These are phyloP conservation scores for Xylariaceae sp. DNA, from an alignment of 2,329 filamentous ascomycete species.

Conservation along the genomic window DNA sequence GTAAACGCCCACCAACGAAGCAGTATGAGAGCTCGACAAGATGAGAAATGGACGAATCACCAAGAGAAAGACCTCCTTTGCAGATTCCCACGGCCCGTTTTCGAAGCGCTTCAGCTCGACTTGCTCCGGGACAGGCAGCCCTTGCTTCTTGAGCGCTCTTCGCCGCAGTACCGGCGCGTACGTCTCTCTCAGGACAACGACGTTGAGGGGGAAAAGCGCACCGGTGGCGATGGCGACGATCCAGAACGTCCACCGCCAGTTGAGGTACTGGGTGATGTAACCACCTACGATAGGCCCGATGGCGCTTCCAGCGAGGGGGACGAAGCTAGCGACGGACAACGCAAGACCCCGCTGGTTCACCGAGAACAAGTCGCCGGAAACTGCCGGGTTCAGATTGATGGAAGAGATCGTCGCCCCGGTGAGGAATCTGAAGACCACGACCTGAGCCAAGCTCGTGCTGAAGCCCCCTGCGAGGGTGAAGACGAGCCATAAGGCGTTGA, in stretches of 20 bases:
- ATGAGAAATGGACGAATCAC: constrained; percentile 3
- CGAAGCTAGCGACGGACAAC: constrained; percentile 2
- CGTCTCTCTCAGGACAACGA: constrained; percentile 4
- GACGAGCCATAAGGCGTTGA: constrained; percentile 3
- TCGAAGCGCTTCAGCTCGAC: neutral
- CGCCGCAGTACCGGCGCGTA: constrained; percentile 2
- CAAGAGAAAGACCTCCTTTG: neutral
- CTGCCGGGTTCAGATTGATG: constrained; percentile 3
- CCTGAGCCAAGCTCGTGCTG: constrained; percentile 1
- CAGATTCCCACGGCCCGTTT: neutral
- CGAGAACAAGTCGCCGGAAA: constrained; percentile 3
- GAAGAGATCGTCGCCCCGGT: constrained; percentile 2
- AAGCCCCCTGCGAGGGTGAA: constrained; percentile 2
- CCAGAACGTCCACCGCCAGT: constrained; percentile 6
- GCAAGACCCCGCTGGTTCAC: constrained; percentile 2
- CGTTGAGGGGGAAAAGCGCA: neutral
- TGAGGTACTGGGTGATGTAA: constrained; percentile 5
- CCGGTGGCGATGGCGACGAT: constrained; percentile 1
- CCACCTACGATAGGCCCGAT: constrained; percentile 3
- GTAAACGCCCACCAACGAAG: constrained; percentile 2
- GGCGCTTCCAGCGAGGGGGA: constrained; percentile 4
- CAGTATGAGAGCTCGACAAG: neutral
- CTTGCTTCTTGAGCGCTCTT: constrained; percentile 1
- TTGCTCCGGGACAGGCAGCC: neutral
- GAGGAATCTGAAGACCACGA: constrained; percentile 5